These are phyloP conservation scores for Dactylellina haptotyla DNA, from an alignment of 2,329 filamentous ascomycete species.

Conservation along the genomic window DNA sequence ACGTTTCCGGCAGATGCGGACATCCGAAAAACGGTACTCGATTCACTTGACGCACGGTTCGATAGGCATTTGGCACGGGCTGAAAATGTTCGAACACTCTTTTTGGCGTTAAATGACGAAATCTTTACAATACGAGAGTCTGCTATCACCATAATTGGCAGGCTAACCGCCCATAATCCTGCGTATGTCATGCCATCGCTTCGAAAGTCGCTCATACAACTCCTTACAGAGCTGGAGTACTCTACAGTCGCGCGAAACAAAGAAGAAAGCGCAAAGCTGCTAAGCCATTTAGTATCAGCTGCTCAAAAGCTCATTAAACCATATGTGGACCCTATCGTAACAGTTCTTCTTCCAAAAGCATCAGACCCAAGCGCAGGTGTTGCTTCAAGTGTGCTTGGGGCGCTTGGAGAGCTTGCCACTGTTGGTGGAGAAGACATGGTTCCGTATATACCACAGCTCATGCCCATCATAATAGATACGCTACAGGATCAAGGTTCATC, in stretches of 20 bases:
- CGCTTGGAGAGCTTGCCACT: slow-evolving; percentile 90
- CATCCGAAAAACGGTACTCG: slow-evolving; percentile 87
- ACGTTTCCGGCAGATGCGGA: slow-evolving; percentile 70
- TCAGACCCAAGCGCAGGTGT: slow-evolving; percentile 85
- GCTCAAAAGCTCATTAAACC: slow-evolving; percentile 93
- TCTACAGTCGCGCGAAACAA: slow-evolving; percentile 94
- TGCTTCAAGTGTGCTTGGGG: slow-evolving; percentile 91
- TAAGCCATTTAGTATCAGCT: slow-evolving; percentile 91
- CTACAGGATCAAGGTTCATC: slow-evolving; percentile 93
- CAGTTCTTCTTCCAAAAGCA: slow-evolving; percentile 91
- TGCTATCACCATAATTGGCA: slow-evolving; percentile 94
- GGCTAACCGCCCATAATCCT: slow-evolving; percentile 88
- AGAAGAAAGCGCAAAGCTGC: slow-evolving; percentile 92
- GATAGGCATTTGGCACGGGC: slow-evolving; percentile 96
- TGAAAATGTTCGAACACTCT: slow-evolving; percentile 94
- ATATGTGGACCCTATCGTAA: slow-evolving; percentile 96
- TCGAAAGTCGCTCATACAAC: slow-evolving; percentile 92
- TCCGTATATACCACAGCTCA: slow-evolving; percentile 87
- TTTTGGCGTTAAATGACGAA: slow-evolving; percentile 95
- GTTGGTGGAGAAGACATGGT: slow-evolving; percentile 95
- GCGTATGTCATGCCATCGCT: slow-evolving; percentile 97
- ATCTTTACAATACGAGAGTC: slow-evolving; percentile 92
- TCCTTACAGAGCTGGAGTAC: slow-evolving; percentile 95
- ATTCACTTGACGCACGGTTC: slow-evolving; percentile 90
- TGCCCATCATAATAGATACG: slow-evolving; percentile 93